Conservation (phyloP, 2,329 filamentous ascomycete genomes). For the Calcarisporium arbuscula region DNA sequence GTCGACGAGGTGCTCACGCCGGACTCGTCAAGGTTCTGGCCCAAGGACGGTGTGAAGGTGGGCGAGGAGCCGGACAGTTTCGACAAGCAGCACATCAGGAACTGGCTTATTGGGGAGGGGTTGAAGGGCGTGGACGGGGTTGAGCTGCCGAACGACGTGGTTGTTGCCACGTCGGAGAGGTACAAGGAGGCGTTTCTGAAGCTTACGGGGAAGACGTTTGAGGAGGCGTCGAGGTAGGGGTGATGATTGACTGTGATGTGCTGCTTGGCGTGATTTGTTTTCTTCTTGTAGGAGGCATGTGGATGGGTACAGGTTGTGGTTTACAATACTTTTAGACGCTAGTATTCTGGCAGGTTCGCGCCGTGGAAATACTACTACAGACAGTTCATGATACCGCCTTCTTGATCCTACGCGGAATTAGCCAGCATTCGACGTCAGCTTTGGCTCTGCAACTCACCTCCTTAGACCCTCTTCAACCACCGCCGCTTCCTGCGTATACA, state of each 20-base stretch:
- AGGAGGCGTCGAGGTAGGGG: constrained; percentile 15
- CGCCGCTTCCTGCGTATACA: constrained; percentile 37
- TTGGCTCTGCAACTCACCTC: constrained; percentile 25
- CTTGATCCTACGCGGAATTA: too few relatives aligned
- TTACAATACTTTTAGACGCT: too few relatives aligned
- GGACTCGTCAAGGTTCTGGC: constrained; percentile 83
- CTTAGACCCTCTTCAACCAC: constrained; percentile 29
- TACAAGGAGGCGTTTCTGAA: constrained; percentile 69
- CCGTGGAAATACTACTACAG: too few relatives aligned
- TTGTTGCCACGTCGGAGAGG: constrained; percentile 61
- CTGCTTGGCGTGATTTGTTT: constrained; percentile 1
- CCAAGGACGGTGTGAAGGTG: constrained; percentile 53
- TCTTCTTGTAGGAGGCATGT: too few relatives aligned
- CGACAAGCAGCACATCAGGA: constrained; percentile 78
- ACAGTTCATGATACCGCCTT: constrained; percentile 5
- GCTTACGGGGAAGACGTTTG: constrained; percentile 50
- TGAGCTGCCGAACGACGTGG: constrained; percentile 61
- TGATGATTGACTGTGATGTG: constrained; percentile 3
- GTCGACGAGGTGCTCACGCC: constrained; percentile 85
- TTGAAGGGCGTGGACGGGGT: constrained; percentile 47
- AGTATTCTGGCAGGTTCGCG: too few relatives aligned
- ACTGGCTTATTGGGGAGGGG: constrained; percentile 71
- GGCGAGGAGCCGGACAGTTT: constrained; percentile 76
- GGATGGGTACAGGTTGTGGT: too few relatives aligned
- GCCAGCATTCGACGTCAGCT: too few relatives aligned